These are phyloP conservation scores for Nitzschia sp. DNA, from an alignment of 108 stramenopile species.

Conservation along the genomic window DNA sequence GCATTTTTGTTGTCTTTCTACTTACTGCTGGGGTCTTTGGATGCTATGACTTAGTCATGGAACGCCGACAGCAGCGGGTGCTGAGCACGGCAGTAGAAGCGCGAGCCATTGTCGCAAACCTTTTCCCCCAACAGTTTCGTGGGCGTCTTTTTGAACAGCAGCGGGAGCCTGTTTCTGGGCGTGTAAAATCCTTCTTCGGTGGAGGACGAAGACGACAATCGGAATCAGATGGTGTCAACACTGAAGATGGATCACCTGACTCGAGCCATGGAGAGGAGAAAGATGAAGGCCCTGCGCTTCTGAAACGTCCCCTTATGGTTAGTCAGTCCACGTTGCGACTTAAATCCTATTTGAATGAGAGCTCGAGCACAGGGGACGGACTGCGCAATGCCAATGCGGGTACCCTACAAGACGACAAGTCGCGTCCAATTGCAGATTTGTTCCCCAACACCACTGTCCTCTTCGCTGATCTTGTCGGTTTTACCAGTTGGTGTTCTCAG, in stretches of 20 bases:
- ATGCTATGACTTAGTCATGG: background rate
- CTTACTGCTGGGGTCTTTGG: background rate
- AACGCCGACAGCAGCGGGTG: constrained; percentile 3
- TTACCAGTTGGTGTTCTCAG: constrained; percentile 54
- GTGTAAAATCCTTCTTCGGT: background rate
- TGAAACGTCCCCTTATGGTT: background rate
- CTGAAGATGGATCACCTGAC: background rate
- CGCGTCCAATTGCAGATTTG: constrained; percentile 58
- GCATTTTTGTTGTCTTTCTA: background rate
- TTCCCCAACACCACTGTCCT: constrained; percentile 58
- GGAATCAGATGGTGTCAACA: background rate
- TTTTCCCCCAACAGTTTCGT: constrained; percentile 21
- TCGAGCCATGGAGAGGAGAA: background rate
- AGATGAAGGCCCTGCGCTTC: background rate
- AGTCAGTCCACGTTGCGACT: background rate
- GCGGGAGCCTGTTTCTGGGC: background rate
- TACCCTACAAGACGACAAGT: background rate
- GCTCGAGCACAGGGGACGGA: background rate
- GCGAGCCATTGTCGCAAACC: constrained; percentile 23
- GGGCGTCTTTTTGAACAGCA: constrained; percentile 8
- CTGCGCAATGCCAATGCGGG: background rate
- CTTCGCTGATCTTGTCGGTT: constrained; percentile 68
- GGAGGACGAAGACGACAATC: background rate
- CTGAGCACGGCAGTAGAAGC: constrained; percentile 3
- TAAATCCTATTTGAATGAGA: background rate